These are phyloP conservation scores for Rhododendron griersonianum DNA, from an alignment of 148 eudicot species.

Conservation along the genomic window DNA sequence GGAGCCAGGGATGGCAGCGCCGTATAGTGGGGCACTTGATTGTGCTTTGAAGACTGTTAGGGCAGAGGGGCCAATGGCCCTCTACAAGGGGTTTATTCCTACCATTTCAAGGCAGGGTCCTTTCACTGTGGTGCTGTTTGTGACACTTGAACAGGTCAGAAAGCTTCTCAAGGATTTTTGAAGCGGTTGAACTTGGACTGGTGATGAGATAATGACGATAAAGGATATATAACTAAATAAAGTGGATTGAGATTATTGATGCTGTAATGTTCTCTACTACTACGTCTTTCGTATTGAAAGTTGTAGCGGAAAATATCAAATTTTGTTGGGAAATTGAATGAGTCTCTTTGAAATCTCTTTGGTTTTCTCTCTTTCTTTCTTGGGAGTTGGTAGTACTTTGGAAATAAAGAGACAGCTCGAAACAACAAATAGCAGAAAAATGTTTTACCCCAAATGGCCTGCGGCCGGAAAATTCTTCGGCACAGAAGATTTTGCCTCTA, in stretches of 20 bases:
- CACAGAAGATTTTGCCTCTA: no score
- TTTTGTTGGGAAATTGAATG: neutral
- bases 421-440: no score
- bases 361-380: no score
- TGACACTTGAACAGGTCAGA: slow-evolving; percentile 37
- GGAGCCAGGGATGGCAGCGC: slow-evolving; percentile 30
- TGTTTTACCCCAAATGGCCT: no score
- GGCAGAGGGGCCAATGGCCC: slow-evolving; percentile 34
- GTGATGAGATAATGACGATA: neutral
- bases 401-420: no score
- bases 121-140: slow-evolving; percentile 37
- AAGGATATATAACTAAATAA: neutral
- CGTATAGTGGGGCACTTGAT: slow-evolving; percentile 40
- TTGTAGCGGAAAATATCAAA: neutral
- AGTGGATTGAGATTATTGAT: neutral
- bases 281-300: neutral
- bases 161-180: slow-evolving; percentile 31
- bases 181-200: neutral
- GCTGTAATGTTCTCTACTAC: neutral
- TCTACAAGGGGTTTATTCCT: slow-evolving; percentile 35
- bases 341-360: neutral
- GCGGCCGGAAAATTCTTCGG: no score
- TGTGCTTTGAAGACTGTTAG: slow-evolving; percentile 25
- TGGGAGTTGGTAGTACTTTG: no score
- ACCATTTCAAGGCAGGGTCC: slow-evolving; percentile 43